Evolutionary conservation across 2,329 filamentous ascomycete genomes (phyloP).

Genomic region (Claviceps pazoutovae): DNA sequence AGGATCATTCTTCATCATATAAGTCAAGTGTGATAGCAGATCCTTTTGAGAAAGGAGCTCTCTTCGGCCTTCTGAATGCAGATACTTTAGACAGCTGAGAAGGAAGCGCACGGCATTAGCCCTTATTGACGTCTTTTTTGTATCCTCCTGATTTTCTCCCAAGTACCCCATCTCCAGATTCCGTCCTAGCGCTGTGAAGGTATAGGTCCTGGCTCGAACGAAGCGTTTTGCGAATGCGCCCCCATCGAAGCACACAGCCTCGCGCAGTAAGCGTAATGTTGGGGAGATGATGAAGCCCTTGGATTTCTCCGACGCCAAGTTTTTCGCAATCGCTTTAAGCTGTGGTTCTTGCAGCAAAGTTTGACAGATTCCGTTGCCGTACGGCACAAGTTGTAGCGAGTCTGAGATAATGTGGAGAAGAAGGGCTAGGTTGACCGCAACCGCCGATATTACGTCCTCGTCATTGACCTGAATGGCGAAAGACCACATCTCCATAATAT

Average conservation of each 20-base stretch:
- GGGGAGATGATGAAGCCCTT: constrained; percentile 86
- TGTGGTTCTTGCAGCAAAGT: constrained; percentile 71
- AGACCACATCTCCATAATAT: constrained; percentile 80
- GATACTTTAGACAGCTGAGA: constrained; percentile 62
- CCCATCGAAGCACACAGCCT: constrained; percentile 76
- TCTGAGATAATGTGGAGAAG: constrained; percentile 66
- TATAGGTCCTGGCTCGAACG: constrained; percentile 64
- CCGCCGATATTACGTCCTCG: constrained; percentile 65
- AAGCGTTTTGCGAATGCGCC: constrained; percentile 65
- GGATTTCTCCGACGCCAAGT: constrained; percentile 63
- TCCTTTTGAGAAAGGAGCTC: constrained; percentile 72
- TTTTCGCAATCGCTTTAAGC: constrained; percentile 64
- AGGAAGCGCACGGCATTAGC: constrained; percentile 75
- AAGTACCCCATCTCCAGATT: constrained; percentile 61
- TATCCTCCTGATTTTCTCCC: constrained; percentile 45
- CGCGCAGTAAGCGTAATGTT: constrained; percentile 69
- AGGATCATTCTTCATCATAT: constrained; percentile 64
- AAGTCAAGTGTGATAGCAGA: constrained; percentile 68
- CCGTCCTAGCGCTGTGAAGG: constrained; percentile 64
- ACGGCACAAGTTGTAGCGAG: constrained; percentile 57
- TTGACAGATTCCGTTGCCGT: constrained; percentile 66
- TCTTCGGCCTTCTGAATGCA: constrained; percentile 62
- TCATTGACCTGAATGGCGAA: constrained; percentile 69
- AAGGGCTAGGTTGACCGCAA: constrained; percentile 68
- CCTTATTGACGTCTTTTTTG: constrained; percentile 61